Evolutionary conservation across 768 basidiomycete genomes (phyloP).

Genomic region (Tulasnella sp.): DNA sequence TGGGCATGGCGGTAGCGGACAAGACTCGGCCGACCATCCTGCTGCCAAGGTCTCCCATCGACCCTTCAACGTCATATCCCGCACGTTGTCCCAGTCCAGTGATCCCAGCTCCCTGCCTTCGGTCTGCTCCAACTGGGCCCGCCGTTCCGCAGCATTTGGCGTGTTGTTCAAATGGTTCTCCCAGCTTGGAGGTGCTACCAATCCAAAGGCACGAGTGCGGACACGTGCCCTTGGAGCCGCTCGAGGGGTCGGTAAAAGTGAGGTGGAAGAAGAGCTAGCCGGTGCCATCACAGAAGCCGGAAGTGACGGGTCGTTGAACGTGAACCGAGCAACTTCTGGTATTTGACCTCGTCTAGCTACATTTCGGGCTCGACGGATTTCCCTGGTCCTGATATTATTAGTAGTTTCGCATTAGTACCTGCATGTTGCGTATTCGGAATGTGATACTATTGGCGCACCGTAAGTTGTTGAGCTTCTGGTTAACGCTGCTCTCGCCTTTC

Average conservation of each 20-base stretch:
- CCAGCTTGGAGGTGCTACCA: constrained; percentile 9
- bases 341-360: not conserved
- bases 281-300: constrained; percentile 1
- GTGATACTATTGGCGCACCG: not conserved
- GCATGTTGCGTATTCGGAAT: not conserved
- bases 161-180: not conserved
- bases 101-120: not conserved
- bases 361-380: not conserved
- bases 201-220: not conserved
- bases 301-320: constrained; percentile 16
- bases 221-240: not conserved
- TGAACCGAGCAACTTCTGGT: not conserved
- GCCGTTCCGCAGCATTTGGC: not conserved
- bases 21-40: not conserved
- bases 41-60: not conserved
- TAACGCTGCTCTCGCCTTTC: not conserved
- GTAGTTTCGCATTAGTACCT: not conserved
- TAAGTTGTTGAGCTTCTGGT: not conserved
- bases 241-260: not conserved
- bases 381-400: not conserved
- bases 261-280: not conserved
- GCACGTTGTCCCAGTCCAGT: not conserved
- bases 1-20: not conserved
- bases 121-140: not conserved
- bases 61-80: not conserved